Conservation (phyloP, 2,329 filamentous ascomycete species). For the Xylariaceae sp. region DNA sequence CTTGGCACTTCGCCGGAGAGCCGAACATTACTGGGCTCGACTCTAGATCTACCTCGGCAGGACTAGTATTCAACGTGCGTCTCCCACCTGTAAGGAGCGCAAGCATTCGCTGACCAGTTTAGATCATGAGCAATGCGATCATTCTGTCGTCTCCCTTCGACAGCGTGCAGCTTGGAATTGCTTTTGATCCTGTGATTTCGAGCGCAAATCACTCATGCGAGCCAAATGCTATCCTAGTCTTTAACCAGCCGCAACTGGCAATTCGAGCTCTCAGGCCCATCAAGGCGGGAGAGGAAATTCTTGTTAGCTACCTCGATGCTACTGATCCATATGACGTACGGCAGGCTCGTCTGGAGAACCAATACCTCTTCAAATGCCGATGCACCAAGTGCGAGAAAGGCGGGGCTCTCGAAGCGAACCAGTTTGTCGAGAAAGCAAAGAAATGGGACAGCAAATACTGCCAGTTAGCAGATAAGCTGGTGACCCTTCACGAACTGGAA, state of each 20-base stretch:
- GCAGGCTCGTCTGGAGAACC: slow-evolving; percentile 39
- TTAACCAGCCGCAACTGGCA: slow-evolving; percentile 40
- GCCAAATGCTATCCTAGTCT: slow-evolving; percentile 43
- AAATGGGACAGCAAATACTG: slow-evolving; percentile 20
- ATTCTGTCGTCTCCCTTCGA: slow-evolving; percentile 23
- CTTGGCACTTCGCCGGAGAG: slow-evolving; percentile 23
- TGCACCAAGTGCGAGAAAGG: slow-evolving; percentile 44
- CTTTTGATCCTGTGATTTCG: slow-evolving; percentile 28
- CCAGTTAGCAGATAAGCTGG: slow-evolving; percentile 21
- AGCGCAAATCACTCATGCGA: slow-evolving; percentile 47
- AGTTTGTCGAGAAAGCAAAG: slow-evolving; percentile 29
- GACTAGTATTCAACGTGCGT: slow-evolving; percentile 25
- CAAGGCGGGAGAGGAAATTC: slow-evolving; percentile 44
- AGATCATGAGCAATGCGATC: slow-evolving; percentile 24
- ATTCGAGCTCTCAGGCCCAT: slow-evolving; percentile 43
- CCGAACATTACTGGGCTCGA: slow-evolving; percentile 19
- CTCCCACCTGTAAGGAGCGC: background rate
- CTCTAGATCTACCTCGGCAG: slow-evolving; percentile 14
- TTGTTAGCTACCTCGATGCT: slow-evolving; percentile 44
- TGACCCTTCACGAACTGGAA: slow-evolving; percentile 12
- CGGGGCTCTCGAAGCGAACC: slow-evolving; percentile 36
- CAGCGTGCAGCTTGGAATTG: slow-evolving; percentile 18
- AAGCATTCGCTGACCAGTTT: slow-evolving; percentile 8
- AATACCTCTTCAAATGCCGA: slow-evolving; percentile 44
- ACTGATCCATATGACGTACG: slow-evolving; percentile 41